These are phyloP conservation scores for Furcasterigmium sp. DNA, from an alignment of 2,329 filamentous ascomycete species.

Conservation along the genomic window DNA sequence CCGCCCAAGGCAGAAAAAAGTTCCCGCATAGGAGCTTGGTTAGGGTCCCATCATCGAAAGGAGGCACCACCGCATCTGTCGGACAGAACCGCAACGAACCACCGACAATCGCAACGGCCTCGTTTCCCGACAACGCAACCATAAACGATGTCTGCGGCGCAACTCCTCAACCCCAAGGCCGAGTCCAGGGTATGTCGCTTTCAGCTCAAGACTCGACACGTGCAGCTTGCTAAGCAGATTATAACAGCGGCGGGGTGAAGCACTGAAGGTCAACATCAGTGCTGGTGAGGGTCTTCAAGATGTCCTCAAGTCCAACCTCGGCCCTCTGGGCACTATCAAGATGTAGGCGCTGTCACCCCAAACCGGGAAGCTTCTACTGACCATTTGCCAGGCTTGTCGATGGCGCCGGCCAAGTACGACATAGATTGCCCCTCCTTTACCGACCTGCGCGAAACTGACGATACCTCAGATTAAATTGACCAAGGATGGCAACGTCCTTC, in stretches of 20 bases:
- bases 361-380: constrained; percentile 18
- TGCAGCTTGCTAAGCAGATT: constrained; percentile 22
- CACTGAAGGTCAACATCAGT: constrained; percentile 92
- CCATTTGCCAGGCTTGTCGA: constrained; percentile 54
- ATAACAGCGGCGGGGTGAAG: constrained; percentile 85
- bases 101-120: not conserved
- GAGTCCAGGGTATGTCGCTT: constrained; percentile 81
- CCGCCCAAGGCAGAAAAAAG: constrained; percentile 6
- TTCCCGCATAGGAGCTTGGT: constrained; percentile 6
- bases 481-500: constrained; percentile 90
- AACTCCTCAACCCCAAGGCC: constrained; percentile 97
- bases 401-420: constrained; percentile 60
- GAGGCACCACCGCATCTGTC: not conserved
- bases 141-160: constrained; percentile 81
- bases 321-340: constrained; percentile 90
- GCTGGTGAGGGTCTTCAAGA: constrained; percentile 89
- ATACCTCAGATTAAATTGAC: constrained; percentile 83
- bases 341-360: constrained; percentile 58
- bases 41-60: not conserved
- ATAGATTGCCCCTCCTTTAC: constrained; percentile 7
- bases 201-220: constrained; percentile 29
- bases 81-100: not conserved
- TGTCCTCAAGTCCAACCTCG: constrained; percentile 95
- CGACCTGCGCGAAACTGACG: constrained; percentile 13
- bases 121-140: constrained; percentile 6